Conservation (phyloP, 306 rosid genomes). For the Dicorynia guianensis region DNA sequence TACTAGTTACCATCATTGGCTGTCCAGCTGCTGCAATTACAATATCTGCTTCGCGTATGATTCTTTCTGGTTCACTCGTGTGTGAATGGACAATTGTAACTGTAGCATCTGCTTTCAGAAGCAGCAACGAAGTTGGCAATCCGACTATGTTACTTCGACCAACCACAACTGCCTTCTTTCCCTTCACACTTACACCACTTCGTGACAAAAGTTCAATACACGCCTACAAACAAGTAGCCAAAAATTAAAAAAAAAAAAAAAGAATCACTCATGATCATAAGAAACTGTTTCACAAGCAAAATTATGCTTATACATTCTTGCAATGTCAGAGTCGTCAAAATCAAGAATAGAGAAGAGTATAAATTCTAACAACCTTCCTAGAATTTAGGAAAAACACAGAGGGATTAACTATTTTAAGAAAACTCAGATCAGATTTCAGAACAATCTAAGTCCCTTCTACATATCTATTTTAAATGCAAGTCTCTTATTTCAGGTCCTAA, state of each 20-base stretch:
- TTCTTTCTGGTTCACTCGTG: constrained; percentile 66
- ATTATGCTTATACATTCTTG: constrained; percentile 4
- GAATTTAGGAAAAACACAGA: constrained; percentile 10
- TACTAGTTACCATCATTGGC: constrained; percentile 69
- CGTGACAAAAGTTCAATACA: constrained; percentile 84
- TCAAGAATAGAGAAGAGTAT: background rate
- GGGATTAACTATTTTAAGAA: background rate
- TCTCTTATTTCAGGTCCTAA: constrained; percentile 12
- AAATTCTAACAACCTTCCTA: constrained; percentile 19
- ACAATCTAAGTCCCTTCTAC: background rate
- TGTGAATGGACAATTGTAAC: constrained; percentile 81
- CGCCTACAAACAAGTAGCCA: constrained; percentile 57
- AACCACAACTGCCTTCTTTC: constrained; percentile 90
- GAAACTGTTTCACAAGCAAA: constrained; percentile 24
- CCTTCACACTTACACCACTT: constrained; percentile 75
- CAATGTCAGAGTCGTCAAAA: constrained; percentile 29
- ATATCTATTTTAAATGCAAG: background rate
- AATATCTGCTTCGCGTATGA: constrained; percentile 84
- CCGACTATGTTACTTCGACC: constrained; percentile 98
- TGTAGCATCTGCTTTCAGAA: constrained; percentile 88
- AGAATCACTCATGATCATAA: background rate
- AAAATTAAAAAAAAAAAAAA: background rate
- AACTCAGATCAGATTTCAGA: background rate
- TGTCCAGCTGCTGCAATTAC: constrained; percentile 96
- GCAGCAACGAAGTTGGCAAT: constrained; percentile 84